These are phyloP conservation scores for Hibiscus mutabilis DNA, from an alignment of 345 rosid genomes.

Conservation along the genomic window DNA sequence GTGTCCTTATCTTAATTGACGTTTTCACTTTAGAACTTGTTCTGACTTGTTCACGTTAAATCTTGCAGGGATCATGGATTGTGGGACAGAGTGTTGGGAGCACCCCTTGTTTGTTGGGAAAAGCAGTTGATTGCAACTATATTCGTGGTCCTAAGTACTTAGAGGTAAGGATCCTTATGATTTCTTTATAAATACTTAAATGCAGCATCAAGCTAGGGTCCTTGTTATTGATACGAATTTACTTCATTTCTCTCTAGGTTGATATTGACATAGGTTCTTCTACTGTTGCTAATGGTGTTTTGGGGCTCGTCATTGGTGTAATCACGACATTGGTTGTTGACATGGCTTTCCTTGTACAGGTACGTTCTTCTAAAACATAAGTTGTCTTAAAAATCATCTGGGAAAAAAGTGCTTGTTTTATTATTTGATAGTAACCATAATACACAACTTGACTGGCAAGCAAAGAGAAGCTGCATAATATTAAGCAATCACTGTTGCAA, in stretches of 20 bases:
- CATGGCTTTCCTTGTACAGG: conserved; percentile 99
- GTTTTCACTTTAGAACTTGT: not conserved
- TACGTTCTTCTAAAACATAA: not conserved
- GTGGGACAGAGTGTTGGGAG: conserved; percentile 96
- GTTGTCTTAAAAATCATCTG: not conserved
- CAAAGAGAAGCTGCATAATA: not conserved
- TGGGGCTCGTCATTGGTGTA: conserved; percentile 96
- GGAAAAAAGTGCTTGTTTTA: not conserved
- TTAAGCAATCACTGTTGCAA: not conserved
- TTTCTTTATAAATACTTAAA: not conserved
- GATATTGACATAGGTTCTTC: conserved; percentile 98
- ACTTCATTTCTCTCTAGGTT: conserved; percentile 39
- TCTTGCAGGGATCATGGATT: conserved; percentile 92
- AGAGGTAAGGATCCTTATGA: conserved; percentile 42
- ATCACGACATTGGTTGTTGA: conserved; percentile 88
- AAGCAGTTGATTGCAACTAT: conserved; percentile 94
- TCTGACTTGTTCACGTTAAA: not conserved
- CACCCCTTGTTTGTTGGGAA: conserved; percentile 30
- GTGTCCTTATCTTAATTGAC: not conserved
- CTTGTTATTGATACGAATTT: too few relatives aligned
- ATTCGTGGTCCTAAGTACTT: conserved; percentile 75
- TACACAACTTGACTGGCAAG: not conserved
- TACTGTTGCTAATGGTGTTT: conserved; percentile 95
- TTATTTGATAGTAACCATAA: not conserved
- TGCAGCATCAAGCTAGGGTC: not conserved